These are phyloP conservation scores for Penstemon newberryi DNA, from an alignment of 257 asterid genomes.

Conservation along the genomic window DNA sequence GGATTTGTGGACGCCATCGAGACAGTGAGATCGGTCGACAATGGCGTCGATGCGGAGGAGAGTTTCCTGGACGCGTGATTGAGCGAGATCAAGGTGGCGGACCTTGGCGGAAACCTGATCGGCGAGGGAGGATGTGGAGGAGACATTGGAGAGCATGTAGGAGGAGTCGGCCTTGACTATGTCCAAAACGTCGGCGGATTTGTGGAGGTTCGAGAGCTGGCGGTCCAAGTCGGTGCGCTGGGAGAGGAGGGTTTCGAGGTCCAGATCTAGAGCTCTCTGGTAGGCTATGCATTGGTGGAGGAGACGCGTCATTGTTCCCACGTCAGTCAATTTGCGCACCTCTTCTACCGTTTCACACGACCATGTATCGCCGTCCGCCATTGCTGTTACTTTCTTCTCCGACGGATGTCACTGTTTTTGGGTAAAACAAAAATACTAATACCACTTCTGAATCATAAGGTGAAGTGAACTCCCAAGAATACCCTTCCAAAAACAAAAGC, in stretches of 20 bases:
- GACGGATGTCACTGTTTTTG: no score
- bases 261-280: constrained; percentile 79
- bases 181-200: constrained; percentile 23
- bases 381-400: no score
- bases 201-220: constrained; percentile 72
- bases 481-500: no score
- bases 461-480: no score
- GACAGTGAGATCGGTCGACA: background rate
- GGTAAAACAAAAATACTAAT: no score
- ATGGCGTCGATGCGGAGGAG: constrained; percentile 50
- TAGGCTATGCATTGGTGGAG: constrained; percentile 91
- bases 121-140: constrained; percentile 51
- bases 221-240: constrained; percentile 75
- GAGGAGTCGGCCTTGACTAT: constrained; percentile 12
- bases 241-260: constrained; percentile 71
- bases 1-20: constrained; percentile 43
- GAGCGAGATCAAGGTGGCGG: constrained; percentile 51
- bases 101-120: constrained; percentile 18
- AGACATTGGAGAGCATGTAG: constrained; percentile 64
- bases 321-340: constrained; percentile 73
- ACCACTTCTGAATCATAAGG: no score
- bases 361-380: no score
- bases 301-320: constrained; percentile 85
- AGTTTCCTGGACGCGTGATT: constrained; percentile 82
- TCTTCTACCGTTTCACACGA: constrained; percentile 50